Percentiles rank a stretch among this genome's conserved stretches.
Conservation (phyloP, 108 stramenopile genomes). For the Pelagomonas calceolata region DNA sequence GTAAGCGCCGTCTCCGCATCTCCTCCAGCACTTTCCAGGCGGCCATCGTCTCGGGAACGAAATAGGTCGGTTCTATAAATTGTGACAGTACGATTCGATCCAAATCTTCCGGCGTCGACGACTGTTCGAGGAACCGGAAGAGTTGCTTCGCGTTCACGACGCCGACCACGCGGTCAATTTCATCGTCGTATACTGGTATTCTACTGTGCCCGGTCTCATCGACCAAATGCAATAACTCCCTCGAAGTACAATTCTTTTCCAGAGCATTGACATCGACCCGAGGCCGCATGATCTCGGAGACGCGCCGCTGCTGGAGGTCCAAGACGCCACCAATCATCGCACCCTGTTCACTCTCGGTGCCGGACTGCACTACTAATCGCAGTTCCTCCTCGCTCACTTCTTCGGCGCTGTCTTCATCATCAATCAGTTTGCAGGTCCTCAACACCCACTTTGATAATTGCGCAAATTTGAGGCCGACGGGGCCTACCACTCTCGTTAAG, state of each 20-base stretch:
- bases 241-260: slow-evolving; percentile 59
- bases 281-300: slow-evolving; percentile 85
- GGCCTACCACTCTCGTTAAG: slow-evolving; percentile 62
- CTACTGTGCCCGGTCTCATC: slow-evolving; percentile 74
- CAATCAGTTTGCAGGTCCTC: slow-evolving; percentile 60
- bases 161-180: slow-evolving; percentile 92
- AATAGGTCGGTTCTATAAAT: slow-evolving; percentile 81
- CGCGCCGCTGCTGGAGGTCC: slow-evolving; percentile 67
- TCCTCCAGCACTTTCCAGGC: slow-evolving; percentile 92
- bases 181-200: slow-evolving; percentile 90
- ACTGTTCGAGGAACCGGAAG: slow-evolving; percentile 76
- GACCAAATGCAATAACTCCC: slow-evolving; percentile 65
- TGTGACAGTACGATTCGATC: slow-evolving; percentile 46
- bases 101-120: neutral
- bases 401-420: slow-evolving; percentile 40
- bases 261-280: slow-evolving; percentile 87
- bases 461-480: slow-evolving; percentile 69
- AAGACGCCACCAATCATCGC: slow-evolving; percentile 93
- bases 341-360: slow-evolving; percentile 74
- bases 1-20: slow-evolving; percentile 80
- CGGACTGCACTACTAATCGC: slow-evolving; percentile 83
- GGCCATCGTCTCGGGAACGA: slow-evolving; percentile 90
- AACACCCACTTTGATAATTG: slow-evolving; percentile 67
- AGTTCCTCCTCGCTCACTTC: slow-evolving; percentile 80
- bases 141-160: slow-evolving; percentile 86